These are phyloP conservation scores for Talaromyces piceae DNA, from an alignment of 2,329 filamentous ascomycete genomes.

Conservation along the genomic window DNA sequence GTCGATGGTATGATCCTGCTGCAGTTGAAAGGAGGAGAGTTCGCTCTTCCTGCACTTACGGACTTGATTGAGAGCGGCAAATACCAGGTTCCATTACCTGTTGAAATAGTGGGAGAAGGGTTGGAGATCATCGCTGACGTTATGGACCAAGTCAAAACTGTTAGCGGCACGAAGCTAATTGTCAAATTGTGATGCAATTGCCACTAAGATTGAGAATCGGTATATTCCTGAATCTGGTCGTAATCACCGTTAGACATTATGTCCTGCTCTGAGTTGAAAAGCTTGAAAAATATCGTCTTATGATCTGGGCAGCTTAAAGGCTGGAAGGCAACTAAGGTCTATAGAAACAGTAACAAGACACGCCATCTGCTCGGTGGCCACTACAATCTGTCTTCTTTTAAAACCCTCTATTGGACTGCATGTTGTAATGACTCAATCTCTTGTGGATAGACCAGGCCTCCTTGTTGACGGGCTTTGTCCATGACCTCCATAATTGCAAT, in stretches of 20 bases:
- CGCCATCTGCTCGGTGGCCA: no score
- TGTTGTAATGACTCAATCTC: conserved; percentile 49
- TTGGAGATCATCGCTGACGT: conserved; percentile 17
- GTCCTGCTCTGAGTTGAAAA: no score
- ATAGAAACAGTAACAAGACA: no score
- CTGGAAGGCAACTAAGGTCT: no score
- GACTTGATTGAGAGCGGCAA: conserved; percentile 18
- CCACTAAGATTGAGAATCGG: neutral
- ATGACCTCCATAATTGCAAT: conserved; percentile 76
- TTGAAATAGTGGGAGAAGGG: conserved; percentile 22
- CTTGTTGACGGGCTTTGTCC: conserved; percentile 60
- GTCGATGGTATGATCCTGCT: conserved; percentile 20
- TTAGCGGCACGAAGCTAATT: conserved; percentile 25
- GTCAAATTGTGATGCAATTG: conserved; percentile 22
- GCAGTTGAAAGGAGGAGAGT: conserved; percentile 15
- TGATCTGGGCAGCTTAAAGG: no score
- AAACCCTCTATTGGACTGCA: neutral
- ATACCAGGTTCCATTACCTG: conserved; percentile 21
- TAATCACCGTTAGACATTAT: neutral
- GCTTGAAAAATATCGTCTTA: no score
- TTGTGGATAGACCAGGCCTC: conserved; percentile 55
- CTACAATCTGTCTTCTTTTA: no score
- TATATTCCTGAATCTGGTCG: neutral
- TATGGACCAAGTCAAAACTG: conserved; percentile 20
- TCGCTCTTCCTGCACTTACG: conserved; percentile 15